These are phyloP conservation scores for Pseudocercospora musae DNA, from an alignment of 2,329 filamentous ascomycete genomes.

Conservation along the genomic window DNA sequence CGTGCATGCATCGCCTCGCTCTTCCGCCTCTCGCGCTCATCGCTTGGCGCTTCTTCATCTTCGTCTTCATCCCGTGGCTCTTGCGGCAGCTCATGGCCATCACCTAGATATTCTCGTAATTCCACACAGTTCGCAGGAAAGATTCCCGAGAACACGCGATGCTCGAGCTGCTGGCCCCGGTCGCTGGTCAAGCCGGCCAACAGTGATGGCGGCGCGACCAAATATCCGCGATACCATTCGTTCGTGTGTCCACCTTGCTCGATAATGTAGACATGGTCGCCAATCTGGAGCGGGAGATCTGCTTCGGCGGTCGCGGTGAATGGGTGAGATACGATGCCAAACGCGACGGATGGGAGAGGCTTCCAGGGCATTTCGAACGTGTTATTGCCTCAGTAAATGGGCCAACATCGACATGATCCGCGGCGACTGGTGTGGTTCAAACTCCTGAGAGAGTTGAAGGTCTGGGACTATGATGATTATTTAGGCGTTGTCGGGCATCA, in stretches of 20 bases:
- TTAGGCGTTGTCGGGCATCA: neutral
- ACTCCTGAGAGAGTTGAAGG: neutral
- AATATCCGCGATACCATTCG: conserved; percentile 91
- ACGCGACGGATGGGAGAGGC: conserved; percentile 63
- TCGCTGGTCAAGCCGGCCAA: conserved; percentile 86
- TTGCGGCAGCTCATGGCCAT: conserved; percentile 36
- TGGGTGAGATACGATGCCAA: conserved; percentile 93
- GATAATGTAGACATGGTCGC: conserved; percentile 98
- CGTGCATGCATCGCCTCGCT: conserved; percentile 30
- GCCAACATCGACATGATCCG: neutral
- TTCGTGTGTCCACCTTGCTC: conserved; percentile 84
- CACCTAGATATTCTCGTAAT: conserved; percentile 85
- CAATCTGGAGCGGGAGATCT: conserved; percentile 93
- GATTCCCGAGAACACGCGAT: conserved; percentile 96
- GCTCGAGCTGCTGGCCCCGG: conserved; percentile 90
- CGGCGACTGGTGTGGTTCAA: neutral
- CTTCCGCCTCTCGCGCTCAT: conserved; percentile 24
- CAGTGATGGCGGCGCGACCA: conserved; percentile 89
- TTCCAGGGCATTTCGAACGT: conserved; percentile 14
- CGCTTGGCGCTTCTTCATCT: conserved; percentile 16
- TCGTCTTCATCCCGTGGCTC: conserved; percentile 43
- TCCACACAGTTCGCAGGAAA: conserved; percentile 95
- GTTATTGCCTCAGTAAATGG: neutral
- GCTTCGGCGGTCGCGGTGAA: conserved; percentile 83
- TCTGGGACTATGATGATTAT: neutral